These are phyloP conservation scores for Vigna mungo DNA, from an alignment of 306 rosid species.

Conservation along the genomic window DNA sequence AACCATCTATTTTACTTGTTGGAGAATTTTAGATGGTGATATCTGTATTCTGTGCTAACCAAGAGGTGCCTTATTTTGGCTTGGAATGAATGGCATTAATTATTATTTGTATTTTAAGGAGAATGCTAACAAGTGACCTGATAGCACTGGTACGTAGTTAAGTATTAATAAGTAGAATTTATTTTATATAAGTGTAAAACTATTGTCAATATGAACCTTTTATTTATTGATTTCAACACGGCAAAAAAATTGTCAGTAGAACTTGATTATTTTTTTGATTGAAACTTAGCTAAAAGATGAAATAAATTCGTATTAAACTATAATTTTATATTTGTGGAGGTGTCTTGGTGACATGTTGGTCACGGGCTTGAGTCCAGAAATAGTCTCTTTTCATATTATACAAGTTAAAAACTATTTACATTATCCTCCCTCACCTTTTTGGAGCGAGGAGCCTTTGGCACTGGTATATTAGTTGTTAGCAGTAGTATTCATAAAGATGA, in stretches of 20 bases:
- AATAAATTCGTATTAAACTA: neutral
- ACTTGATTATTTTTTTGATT: neutral
- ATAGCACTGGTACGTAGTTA: neutral
- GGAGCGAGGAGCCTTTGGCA: no score
- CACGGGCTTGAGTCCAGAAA: no score
- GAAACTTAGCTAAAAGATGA: neutral
- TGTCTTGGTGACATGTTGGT: no score
- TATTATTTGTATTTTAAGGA: neutral
- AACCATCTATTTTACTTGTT: neutral
- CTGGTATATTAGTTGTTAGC: no score
- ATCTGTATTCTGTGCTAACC: neutral
- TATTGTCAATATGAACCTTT: neutral
- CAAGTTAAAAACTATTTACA: no score
- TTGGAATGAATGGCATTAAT: neutral
- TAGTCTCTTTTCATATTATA: no score
- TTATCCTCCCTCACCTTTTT: no score
- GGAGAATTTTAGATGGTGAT: constrained; percentile 7
- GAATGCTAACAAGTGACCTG: neutral
- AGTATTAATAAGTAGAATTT: neutral
- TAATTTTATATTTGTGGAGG: neutral
- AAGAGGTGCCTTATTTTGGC: constrained; percentile 13
- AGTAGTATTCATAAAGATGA: neutral
- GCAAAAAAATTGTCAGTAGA: no score
- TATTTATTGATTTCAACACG: neutral
- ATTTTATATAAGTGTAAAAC: neutral